A percentile compares a stretch with the other conserved stretches of the same genome.
Evolutionary conservation across 2,329 filamentous ascomycete genomes (phyloP).

Genomic region (Macrophomina tecta): DNA sequence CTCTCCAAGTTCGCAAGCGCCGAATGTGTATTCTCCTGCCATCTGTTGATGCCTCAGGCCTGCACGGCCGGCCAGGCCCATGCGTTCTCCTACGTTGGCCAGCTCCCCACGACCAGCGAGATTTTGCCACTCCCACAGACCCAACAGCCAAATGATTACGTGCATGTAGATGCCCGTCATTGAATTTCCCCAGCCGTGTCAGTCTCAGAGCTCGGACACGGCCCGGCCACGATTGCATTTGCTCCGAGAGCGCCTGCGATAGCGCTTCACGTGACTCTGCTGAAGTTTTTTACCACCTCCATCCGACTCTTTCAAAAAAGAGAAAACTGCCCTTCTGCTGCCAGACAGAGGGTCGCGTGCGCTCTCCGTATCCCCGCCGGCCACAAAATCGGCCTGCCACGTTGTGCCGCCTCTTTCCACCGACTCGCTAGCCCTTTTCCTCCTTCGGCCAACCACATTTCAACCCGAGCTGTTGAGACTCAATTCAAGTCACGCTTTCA

Average conservation of each 20-base stretch:
- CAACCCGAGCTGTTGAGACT: slow-evolving; percentile 11
- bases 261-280: slow-evolving; percentile 21
- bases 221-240: background rate
- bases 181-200: slow-evolving; percentile 11
- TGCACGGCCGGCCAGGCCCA: background rate
- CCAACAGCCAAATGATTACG: background rate
- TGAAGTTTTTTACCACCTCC: slow-evolving; percentile 23
- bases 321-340: background rate
- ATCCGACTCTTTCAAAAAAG: background rate
- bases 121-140: slow-evolving; percentile 13
- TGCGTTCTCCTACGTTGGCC: no score
- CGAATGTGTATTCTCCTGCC: no score
- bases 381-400: background rate
- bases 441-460: slow-evolving; percentile 16
- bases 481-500: slow-evolving; percentile 8
- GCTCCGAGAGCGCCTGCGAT: background rate
- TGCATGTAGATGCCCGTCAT: background rate
- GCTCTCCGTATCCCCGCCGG: background rate
- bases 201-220: background rate
- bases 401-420: slow-evolving; percentile 3
- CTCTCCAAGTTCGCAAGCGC: no score
- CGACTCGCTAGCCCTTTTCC: background rate
- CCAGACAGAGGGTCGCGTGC: background rate
- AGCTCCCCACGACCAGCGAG: background rate
- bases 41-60: background rate